Base-by-base conservation (phyloP, 768 basidiomycete species). In the Rhodotorula toruloides region DNA sequence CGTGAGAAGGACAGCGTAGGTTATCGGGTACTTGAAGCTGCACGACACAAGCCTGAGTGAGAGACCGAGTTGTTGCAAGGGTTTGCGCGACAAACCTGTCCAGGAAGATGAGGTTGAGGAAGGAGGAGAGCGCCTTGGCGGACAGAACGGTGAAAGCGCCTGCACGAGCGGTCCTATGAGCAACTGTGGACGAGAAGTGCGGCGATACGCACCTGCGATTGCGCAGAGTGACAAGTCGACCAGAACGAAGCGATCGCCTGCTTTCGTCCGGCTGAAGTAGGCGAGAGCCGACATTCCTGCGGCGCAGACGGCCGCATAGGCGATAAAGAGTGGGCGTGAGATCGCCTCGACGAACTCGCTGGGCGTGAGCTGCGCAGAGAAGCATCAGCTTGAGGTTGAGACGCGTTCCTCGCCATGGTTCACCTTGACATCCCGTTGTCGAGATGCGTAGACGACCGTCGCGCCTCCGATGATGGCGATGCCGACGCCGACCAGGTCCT, bases 141-240 rank as follows among this genome's bases (percentile, higher is more conserved):
- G 89, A 85, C 4, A 99, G 81, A 0, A 98, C 94, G 7, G 93
- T 94, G 77, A 91, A 97, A 6, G 89, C 91, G n/a, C 90, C 89
- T 89, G 39, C 56, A 31, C 31, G 42, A 25, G 19, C 50, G 67
- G 21, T 27, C 19, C n/a, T 5, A 29, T 52, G 17, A 16, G 5
- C 16, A 47, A 32, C 39, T 5, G 57, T 29, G 7, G 11, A 34
- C 14, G 13, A 25, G 60, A 54, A 37, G 27, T 27, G 32, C 32
- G 31, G 48, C 54, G n/a, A 42, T 19, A 46, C 69, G 31, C 43
- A 70, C 76, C 76, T 19, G 71, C 72, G 3, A 92, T 77, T 19
- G 90, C 91, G 77, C 90, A 93, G 31, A 93, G 76, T 0, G 89
- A 89, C 22, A 98, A 82, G 77, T 99, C 93, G 57, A 98, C 82